Conservation (phyloP, 106 monocot species). For the Xerophyta viscosa region DNA sequence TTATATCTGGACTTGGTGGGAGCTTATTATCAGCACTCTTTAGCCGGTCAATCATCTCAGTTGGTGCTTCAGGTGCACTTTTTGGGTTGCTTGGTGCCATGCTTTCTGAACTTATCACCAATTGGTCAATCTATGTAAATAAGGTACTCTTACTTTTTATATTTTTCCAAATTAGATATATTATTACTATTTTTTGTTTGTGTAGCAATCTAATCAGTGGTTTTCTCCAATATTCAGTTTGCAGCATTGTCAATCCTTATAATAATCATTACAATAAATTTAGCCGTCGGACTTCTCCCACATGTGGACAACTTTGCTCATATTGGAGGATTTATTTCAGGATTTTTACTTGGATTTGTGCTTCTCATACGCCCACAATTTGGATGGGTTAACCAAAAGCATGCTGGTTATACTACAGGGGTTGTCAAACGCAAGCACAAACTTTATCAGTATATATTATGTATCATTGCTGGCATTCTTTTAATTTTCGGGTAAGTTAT, state of each 20-base stretch:
- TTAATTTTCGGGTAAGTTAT: conserved; percentile 14
- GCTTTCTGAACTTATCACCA: conserved; percentile 53
- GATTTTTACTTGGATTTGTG: conserved; percentile 27
- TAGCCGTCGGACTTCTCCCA: conserved; percentile 41
- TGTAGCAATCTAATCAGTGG: neutral
- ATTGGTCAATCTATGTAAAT: conserved; percentile 55
- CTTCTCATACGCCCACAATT: conserved; percentile 26
- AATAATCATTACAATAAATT: conserved; percentile 33
- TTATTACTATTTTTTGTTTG: neutral
- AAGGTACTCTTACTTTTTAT: conserved; percentile 34
- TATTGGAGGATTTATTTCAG: conserved; percentile 26
- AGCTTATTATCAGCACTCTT: conserved; percentile 44
- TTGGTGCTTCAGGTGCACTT: conserved; percentile 60
- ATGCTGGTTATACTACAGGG: conserved; percentile 7
- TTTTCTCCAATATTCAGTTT: conserved; percentile 14
- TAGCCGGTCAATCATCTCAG: conserved; percentile 31
- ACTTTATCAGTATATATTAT: conserved; percentile 13
- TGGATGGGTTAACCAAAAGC: conserved; percentile 18
- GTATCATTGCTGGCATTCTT: conserved; percentile 5
- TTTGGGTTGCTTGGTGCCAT: conserved; percentile 47
- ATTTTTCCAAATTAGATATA: neutral
- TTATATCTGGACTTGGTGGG: conserved; percentile 52
- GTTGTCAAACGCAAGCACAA: conserved; percentile 19
- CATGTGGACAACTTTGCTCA: conserved; percentile 37
- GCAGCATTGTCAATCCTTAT: conserved; percentile 35